Evolutionary conservation across 305 asterid genomes (phyloP), one percentile per base, ranked within the genome.

Genomic region (Coffea humblotiana): DNA sequence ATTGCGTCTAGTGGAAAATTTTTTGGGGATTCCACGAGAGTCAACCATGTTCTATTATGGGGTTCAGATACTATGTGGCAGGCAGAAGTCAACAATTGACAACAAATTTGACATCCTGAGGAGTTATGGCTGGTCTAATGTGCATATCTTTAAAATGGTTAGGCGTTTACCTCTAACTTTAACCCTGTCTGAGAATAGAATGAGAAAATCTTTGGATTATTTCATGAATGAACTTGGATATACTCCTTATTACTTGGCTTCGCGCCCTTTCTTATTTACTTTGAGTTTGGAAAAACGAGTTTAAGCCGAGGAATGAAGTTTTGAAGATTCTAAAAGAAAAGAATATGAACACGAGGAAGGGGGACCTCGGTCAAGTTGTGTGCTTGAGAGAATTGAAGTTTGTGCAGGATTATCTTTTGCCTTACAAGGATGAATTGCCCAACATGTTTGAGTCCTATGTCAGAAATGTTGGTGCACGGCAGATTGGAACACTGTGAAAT

Each of bases 241-340:
- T 35, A 25, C 49, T 16, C n/a, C 73, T 12, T 58, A 15, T 40
- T 71, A 70, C 60, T 9, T 81, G 61, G 77, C 78, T 51, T 23
- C 56, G 14, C 52, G 25, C 58, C 73, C 78, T n/a, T 5, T 10
- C 6, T 23, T 81, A 32, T 63, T 77, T 45, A 11, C 61, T 1
- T 25, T 11, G n/a, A 71, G 35, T 54, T 16, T 77, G 77, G 79
- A 82, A 73, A 72, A 71, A 60, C 77, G 81, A 48, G 43, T 81
- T 81, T 15, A 71, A 76, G 47, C 81, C 81, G 6, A 81, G 84
- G 61, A 35, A 35, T 18, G 75, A 54, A 49, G 80, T 82, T 2
- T 27, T 74, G 71, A 65, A 67, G 51, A 32, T 54, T 54, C 64
- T 72, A 13, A 56, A 73, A 16, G 78, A 65, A 64, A 82, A 77